These are phyloP conservation scores for Colletotrichum paranaense DNA, from an alignment of 2,329 filamentous ascomycete genomes.

Conservation along the genomic window DNA sequence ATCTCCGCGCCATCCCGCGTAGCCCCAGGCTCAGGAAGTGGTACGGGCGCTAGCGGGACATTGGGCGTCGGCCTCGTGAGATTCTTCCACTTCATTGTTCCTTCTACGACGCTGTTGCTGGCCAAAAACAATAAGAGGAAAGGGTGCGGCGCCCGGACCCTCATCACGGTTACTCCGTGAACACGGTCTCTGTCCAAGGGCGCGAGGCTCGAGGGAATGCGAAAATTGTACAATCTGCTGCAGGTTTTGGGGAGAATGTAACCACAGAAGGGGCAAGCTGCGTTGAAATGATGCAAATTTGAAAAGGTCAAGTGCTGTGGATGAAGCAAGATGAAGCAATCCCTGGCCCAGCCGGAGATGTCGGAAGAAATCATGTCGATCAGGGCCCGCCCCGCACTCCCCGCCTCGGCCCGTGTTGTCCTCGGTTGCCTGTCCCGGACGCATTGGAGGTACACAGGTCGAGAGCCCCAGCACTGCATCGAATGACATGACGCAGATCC, in stretches of 20 bases:
- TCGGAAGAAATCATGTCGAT: background rate
- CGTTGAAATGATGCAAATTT: background rate
- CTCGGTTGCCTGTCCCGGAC: background rate
- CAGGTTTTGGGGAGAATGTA: background rate
- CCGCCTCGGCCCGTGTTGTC: background rate
- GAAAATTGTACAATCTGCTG: no score
- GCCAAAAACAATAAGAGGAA: background rate
- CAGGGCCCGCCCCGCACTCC: background rate
- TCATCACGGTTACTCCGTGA: background rate
- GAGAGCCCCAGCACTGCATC: background rate
- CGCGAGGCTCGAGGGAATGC: no score
- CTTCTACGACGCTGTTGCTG: background rate
- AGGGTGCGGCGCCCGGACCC: background rate
- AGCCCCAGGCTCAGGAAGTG: constrained; percentile 49
- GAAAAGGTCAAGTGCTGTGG: background rate
- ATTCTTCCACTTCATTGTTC: constrained; percentile 40
- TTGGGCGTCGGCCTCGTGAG: constrained; percentile 46
- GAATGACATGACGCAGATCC: background rate
- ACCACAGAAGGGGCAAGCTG: background rate
- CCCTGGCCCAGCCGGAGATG: background rate
- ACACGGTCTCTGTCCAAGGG: no score
- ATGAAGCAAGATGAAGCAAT: background rate
- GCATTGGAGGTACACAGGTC: background rate
- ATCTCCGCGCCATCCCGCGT: constrained; percentile 49
- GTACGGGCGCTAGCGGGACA: constrained; percentile 45